Evolutionary conservation across 495 filamentous ascomycete species (phyloP), one percentile per base, ranked within the genome.

Genomic region (Hyaloscypha variabilis): DNA sequence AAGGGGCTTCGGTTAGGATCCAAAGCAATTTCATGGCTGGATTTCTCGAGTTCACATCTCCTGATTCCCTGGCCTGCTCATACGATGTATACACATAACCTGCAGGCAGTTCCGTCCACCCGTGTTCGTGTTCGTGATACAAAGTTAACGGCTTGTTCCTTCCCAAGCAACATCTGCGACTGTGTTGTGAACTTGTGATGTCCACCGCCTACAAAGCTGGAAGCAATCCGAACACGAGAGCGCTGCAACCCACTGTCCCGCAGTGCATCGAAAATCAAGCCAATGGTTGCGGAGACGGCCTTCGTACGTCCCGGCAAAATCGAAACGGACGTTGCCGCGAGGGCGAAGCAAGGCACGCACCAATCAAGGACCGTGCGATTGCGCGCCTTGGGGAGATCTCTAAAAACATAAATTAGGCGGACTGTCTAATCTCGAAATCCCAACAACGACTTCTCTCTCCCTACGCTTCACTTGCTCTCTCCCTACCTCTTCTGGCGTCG

Each of bases 291-390:
- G 17, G 39, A 46, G 6, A 17, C 39, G 17, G 19, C 39, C 11
- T 17, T 46, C 3, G 10, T 46, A 8, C 6, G 39, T 17, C 39
- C 39, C 39, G 6, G 39, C 39, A 2, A 46, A 46, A 46, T 46
- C 39, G 39, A 46, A 36, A 21, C 36, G 36, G 54, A 52, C 34
- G 39, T 56, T 25, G 56, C 30, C 21, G 50, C 26, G 23, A 24
- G 13, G 8, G n/a, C 21, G 24, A 54, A 23, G 25, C 60, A 53
- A 34, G 50, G 60, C n/a, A 54, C 46, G 29, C 26, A 29, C 63
- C 63, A 65, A 65, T 65, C 63, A 65, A 25, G 52, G 17, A 4
- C 17, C n/a, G 1, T 36, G 21, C 28, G 58, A 66, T 61, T 61
- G 64, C 58, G 64, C 64, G 25, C 49, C 19, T 0, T 28, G n/a